phyloP scores from a whole-genome alignment of 345 rosid species.

The Ricinus communis region DNA sequence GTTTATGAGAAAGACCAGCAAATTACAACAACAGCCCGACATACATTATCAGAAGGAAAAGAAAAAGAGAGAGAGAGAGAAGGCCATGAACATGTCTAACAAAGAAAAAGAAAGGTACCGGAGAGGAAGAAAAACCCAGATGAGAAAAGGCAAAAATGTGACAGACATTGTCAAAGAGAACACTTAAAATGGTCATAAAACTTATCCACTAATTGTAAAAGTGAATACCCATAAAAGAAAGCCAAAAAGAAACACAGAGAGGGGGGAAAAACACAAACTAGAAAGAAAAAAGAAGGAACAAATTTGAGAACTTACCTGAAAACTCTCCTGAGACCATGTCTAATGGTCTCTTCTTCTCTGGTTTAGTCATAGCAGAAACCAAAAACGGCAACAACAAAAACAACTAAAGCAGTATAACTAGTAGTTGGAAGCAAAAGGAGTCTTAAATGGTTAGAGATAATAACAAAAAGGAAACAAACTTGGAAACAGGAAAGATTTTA shows the following conservation, averaged over 20 bases:
- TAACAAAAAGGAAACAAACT: background rate
- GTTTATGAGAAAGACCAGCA: background rate
- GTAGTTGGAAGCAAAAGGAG: background rate
- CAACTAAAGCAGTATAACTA: background rate
- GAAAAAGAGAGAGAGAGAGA: too few relatives aligned
- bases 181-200: too few relatives aligned
- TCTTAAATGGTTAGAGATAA: background rate
- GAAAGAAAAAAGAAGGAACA: background rate
- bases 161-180: background rate
- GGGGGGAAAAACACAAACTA: too few relatives aligned
- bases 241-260: too few relatives aligned
- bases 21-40: background rate
- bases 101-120: background rate
- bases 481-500: too few relatives aligned
- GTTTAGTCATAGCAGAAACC: conserved; percentile 6
- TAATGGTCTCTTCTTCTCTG: background rate
- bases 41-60: background rate
- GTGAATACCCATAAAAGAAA: too few relatives aligned
- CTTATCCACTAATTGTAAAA: too few relatives aligned
- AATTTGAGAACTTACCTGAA: conserved; percentile 7
- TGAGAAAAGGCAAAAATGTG: background rate
- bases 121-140: background rate
- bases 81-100: background rate
- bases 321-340: conserved; percentile 4
- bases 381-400: background rate